Evolutionary conservation across 331 rosid genomes (phyloP).

Genomic region (Pyrus hybrid): DNA sequence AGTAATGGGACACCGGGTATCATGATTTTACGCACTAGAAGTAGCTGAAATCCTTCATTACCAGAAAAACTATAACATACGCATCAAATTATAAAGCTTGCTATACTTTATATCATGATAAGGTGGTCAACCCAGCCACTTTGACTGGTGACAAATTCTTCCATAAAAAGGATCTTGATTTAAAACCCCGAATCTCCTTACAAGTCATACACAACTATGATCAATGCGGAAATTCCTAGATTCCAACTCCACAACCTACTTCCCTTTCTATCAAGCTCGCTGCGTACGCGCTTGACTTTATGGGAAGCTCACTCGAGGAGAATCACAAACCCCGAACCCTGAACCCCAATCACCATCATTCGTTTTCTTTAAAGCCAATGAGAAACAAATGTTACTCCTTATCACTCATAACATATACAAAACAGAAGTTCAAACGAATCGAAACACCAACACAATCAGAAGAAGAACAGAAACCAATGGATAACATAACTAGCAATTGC

Average conservation of each 20-base stretch:
- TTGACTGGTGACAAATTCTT: too few relatives aligned
- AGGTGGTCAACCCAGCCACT: neutral
- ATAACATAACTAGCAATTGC: neutral
- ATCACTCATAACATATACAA: neutral
- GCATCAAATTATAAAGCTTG: neutral
- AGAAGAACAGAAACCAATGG: neutral
- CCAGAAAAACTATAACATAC: neutral
- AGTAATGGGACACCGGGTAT: neutral
- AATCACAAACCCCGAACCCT: neutral
- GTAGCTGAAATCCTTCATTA: neutral
- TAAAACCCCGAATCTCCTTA: neutral
- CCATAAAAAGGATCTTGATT: neutral
- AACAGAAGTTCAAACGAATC: neutral
- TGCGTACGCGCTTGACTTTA: neutral
- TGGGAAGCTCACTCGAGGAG: neutral
- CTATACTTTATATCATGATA: neutral
- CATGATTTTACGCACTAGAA: neutral
- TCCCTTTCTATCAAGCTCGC: neutral
- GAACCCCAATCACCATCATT: neutral
- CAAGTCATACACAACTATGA: neutral
- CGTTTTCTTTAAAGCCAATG: neutral
- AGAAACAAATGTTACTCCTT: neutral
- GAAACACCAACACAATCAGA: neutral
- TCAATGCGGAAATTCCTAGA: neutral
- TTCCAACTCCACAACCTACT: neutral